Conservation (phyloP, 2,329 filamentous ascomycete genomes). For the Dendrostoma leiphaemia region DNA sequence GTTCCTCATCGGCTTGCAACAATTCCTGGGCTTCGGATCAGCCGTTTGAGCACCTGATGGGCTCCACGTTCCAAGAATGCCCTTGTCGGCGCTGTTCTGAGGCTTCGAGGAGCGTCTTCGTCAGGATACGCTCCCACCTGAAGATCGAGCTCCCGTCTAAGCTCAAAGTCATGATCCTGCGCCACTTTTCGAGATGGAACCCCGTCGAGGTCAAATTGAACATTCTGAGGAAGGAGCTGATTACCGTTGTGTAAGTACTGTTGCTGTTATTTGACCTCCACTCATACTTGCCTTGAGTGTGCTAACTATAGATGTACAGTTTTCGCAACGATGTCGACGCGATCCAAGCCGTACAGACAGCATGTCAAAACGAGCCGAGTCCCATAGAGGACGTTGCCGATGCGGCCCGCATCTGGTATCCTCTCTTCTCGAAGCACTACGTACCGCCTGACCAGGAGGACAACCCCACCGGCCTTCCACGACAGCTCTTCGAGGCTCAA, state of each 20-base stretch:
- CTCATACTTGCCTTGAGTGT: neutral
- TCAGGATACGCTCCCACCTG: neutral
- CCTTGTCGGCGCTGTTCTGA: neutral
- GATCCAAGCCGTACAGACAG: constrained; percentile 2
- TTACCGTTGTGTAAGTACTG: constrained; percentile 4
- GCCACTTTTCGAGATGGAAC: neutral
- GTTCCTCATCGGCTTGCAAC: neutral
- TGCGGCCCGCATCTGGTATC: constrained; percentile 6
- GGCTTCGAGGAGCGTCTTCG: constrained; percentile 4
- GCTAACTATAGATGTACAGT: neutral
- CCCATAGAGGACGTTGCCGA: neutral
- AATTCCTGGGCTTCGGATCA: neutral
- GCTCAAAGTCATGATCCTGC: neutral
- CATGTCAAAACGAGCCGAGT: neutral
- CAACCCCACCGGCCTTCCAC: constrained; percentile 1
- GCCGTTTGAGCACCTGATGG: neutral
- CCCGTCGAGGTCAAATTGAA: neutral
- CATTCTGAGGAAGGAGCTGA: neutral
- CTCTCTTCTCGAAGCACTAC: constrained; percentile 14
- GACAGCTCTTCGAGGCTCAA: neutral
- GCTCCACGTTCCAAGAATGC: constrained; percentile 1
- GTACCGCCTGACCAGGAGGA: neutral
- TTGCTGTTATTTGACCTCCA: neutral
- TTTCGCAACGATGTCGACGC: constrained; percentile 7
- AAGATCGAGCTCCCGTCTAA: too few relatives aligned